A percentile compares a stretch with the other conserved stretches of the same genome.
Evolutionary conservation across 2,329 filamentous ascomycete species (phyloP).

Genomic region (Botryotinia calthae): DNA sequence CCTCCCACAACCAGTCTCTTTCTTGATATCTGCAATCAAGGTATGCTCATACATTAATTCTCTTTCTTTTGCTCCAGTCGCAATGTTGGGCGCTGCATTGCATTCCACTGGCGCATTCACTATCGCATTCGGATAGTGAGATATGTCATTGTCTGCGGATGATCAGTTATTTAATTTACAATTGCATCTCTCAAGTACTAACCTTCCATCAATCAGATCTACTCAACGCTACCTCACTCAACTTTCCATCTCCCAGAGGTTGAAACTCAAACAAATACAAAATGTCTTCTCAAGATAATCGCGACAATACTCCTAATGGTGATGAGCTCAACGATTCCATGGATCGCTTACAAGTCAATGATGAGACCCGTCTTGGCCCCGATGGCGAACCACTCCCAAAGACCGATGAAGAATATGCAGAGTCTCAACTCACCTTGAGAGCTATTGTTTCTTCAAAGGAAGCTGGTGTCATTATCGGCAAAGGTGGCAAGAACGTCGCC

Average conservation of each 20-base stretch:
- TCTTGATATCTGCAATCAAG: conserved; percentile 16
- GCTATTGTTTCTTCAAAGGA: conserved; percentile 99
- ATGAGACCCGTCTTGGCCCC: conserved; percentile 60
- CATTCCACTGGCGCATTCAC: conserved; percentile 17
- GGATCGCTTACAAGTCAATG: conserved; percentile 65
- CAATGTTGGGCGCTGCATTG: background rate
- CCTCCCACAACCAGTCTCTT: conserved; percentile 10
- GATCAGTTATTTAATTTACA: background rate
- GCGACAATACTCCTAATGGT: conserved; percentile 31
- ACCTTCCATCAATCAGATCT: conserved; percentile 11
- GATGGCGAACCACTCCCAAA: conserved; percentile 80
- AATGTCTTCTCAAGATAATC: conserved; percentile 38
- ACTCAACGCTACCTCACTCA: background rate
- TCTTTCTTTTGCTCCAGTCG: background rate
- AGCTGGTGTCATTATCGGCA: conserved; percentile 98
- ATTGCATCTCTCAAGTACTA: background rate
- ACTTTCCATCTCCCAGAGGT: conserved; percentile 1
- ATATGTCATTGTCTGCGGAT: conserved; percentile 11
- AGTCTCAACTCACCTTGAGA: conserved; percentile 87
- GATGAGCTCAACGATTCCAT: conserved; percentile 59
- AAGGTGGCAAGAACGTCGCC: conserved; percentile 96
- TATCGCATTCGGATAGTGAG: conserved; percentile 11
- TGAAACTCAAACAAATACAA: conserved; percentile 21
- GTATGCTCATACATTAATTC: conserved; percentile 6
- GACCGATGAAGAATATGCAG: conserved; percentile 95